Base-by-base conservation (phyloP, 805 yeast species). In the Candida boleticola region DNA sequence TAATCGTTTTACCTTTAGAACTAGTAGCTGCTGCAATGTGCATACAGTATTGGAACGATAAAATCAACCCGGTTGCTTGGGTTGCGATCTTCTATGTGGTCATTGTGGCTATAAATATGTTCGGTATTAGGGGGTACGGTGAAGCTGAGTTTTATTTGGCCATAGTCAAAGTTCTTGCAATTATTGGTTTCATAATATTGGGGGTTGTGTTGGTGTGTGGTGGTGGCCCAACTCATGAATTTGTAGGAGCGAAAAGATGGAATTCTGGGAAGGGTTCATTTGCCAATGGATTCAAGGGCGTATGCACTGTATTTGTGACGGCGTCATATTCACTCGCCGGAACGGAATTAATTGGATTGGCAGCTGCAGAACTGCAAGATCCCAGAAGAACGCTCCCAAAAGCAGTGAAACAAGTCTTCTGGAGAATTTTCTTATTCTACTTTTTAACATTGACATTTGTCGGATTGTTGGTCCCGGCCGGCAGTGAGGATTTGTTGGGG, bases 391-490 rank as follows among this genome's bases (percentile, higher is more conserved):
- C 66, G 2, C 55, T 70, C 41, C 76, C 76, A 11, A 60, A 55
- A 36, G 76, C 76, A 13, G 61, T 68, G 26, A 64, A 64, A 42
- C 74, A 70, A 46, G 73, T 69, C 1, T 69, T 70, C 49, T 65
- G 73, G 72, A 55, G 76, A 53, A 58, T 70, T 39, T 61, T 66
- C 43, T 43, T 68, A 37, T 70, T 70, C 48, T 70, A 67, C 58
- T 55, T 68, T 44, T 49, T 53, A 29, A 55, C 66, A 1, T 56
- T 64, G 41, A 57, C 60, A 10, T 44, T 66, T 36, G 61, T 68
- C 23, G 73, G 73, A 10, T 58, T 57, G 32, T 55, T 69, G 42
- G 74, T 69, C 22, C 88, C 89, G 38, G 77, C 74, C 61, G 62
- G 67, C 55, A 72, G 76, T 49, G 60, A 64, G 2, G 53, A 66